phyloP scores from a whole-genome alignment of 768 basidiomycete species.

The Neoboletus brunneissimus region DNA sequence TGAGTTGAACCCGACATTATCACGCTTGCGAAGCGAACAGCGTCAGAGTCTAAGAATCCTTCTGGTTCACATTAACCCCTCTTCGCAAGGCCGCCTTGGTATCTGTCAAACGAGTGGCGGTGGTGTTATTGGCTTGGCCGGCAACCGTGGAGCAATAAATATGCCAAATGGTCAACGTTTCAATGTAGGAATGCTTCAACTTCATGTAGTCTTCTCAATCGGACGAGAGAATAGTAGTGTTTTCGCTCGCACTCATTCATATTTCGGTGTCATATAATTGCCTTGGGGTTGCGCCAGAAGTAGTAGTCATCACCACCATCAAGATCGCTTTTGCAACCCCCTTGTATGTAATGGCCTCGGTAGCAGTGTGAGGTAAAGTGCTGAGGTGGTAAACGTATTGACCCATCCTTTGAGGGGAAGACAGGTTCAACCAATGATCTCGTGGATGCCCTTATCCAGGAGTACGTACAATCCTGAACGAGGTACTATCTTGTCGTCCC shows the following conservation, averaged over 20 bases:
- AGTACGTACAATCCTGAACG: not conserved
- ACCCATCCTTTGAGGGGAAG: not conserved
- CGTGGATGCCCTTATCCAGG: constrained; percentile 1
- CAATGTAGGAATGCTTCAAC: not conserved
- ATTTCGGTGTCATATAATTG: not conserved
- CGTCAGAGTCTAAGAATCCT: not conserved
- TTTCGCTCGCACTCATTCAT: constrained; percentile 1
- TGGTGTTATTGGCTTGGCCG: constrained; percentile 3
- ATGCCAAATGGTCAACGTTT: not conserved
- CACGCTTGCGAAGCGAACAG: too few species aligned
- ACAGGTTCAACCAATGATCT: not conserved
- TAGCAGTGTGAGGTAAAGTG: not conserved
- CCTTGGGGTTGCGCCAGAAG: not conserved
- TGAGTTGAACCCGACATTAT: not conserved
- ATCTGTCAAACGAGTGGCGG: not conserved
- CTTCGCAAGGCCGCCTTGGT: not conserved
- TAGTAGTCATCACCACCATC: too few species aligned
- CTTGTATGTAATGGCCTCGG: too few species aligned
- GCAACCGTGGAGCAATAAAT: not conserved
- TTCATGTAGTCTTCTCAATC: not conserved
- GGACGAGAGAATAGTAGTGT: not conserved
- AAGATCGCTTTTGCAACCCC: not conserved
- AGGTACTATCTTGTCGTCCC: constrained; percentile 5
- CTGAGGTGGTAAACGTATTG: not conserved
- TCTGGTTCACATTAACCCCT: not conserved